Evolutionary conservation across 495 filamentous ascomycete species (phyloP).

Genomic region (Trichoderma gamsii): DNA sequence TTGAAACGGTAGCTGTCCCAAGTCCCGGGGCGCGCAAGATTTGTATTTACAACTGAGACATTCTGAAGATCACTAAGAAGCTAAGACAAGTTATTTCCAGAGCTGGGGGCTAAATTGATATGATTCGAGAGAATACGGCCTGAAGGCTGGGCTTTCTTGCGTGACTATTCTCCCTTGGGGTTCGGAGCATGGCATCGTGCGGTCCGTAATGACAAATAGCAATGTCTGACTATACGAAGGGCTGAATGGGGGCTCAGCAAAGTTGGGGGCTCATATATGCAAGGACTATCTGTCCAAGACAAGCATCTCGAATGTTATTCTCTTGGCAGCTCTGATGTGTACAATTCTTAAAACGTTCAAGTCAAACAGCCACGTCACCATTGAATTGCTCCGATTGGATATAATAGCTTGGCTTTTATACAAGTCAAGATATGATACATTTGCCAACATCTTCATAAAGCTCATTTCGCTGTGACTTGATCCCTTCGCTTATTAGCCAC

Average conservation of each 20-base stretch:
- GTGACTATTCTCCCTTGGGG: neutral
- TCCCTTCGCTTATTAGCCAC: neutral
- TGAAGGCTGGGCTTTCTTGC: neutral
- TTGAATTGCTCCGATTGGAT: too few species aligned
- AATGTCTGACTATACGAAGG: slow-evolving; percentile 2
- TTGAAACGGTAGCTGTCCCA: neutral
- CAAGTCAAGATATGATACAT: neutral
- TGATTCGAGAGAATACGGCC: neutral
- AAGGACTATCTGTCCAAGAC: neutral
- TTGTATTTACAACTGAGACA: neutral
- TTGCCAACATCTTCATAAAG: neutral
- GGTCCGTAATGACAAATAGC: neutral
- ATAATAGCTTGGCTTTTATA: too few species aligned
- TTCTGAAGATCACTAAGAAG: neutral
- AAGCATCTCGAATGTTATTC: neutral
- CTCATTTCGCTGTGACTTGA: neutral
- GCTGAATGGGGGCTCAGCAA: neutral
- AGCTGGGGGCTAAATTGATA: neutral
- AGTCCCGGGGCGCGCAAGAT: neutral
- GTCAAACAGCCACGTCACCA: too few species aligned
- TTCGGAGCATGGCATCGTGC: neutral
- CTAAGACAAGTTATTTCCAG: slow-evolving; percentile 6
- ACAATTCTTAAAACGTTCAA: too few species aligned
- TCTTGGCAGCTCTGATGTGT: too few species aligned
- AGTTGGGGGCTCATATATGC: neutral